A percentile compares a stretch with the other conserved stretches of the same genome.
Conservation (phyloP, 768 basidiomycete species). For the Amanita rubescens region DNA sequence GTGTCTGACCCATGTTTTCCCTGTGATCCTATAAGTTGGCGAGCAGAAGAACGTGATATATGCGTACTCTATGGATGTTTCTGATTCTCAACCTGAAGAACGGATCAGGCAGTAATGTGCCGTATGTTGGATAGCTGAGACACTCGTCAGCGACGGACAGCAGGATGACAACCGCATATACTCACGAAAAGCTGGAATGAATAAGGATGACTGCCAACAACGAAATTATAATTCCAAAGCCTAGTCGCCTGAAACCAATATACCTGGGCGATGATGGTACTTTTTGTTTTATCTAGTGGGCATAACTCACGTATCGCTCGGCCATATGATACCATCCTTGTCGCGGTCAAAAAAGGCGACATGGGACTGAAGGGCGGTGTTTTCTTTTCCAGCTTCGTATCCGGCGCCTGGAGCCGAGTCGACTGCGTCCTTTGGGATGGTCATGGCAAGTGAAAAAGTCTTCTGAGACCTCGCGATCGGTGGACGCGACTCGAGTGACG, state of each 20-base stretch:
- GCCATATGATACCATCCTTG: constrained; percentile 39
- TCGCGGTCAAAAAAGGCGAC: constrained; percentile 41
- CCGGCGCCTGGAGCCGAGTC: constrained; percentile 24
- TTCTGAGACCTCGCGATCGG: constrained; percentile 6
- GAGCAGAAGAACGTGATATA: background rate
- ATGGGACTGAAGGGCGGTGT: constrained; percentile 34
- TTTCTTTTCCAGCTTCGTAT: constrained; percentile 20
- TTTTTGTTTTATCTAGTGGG: background rate
- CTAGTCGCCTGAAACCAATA: constrained; percentile 34
- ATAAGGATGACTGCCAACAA: constrained; percentile 29
- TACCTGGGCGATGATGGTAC: constrained; percentile 10
- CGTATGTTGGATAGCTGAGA: constrained; percentile 28
- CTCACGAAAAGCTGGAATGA: constrained; percentile 35
- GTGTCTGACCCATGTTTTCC: constrained; percentile 38
- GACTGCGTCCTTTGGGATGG: constrained; percentile 23
- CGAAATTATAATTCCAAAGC: constrained; percentile 30
- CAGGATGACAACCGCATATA: constrained; percentile 2
- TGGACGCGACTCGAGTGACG: too few relatives aligned
- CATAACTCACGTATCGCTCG: constrained; percentile 32
- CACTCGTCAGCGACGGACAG: background rate
- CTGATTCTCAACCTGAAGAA: constrained; percentile 34
- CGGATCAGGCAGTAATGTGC: constrained; percentile 32
- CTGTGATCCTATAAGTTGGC: constrained; percentile 13
- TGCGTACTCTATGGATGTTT: constrained; percentile 30
- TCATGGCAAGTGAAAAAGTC: constrained; percentile 16